A percentile compares a stretch with the other conserved stretches of the same genome.
Conservation (phyloP, 495 filamentous ascomycete genomes). For the Tuber borchii region DNA sequence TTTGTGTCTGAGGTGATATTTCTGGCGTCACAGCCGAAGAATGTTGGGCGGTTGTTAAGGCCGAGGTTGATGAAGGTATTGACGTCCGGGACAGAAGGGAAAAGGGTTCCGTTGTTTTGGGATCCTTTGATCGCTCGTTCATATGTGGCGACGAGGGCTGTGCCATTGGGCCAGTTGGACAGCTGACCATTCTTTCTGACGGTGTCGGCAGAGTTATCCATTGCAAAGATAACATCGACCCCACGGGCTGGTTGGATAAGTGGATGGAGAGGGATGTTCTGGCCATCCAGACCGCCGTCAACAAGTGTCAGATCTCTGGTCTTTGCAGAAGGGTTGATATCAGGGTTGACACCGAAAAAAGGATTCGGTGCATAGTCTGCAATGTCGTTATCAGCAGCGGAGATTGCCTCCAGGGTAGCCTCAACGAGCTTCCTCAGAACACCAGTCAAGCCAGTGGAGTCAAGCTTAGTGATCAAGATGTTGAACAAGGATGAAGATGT, state of each 20-base stretch:
- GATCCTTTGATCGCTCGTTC: slow-evolving; percentile 55
- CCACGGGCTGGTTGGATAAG: slow-evolving; percentile 69
- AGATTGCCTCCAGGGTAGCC: slow-evolving; percentile 36
- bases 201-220: slow-evolving; percentile 82
- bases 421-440: slow-evolving; percentile 53
- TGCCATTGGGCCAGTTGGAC: slow-evolving; percentile 78
- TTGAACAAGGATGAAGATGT: slow-evolving; percentile 92
- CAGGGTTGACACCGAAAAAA: slow-evolving; percentile 64
- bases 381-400: slow-evolving; percentile 59
- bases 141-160: slow-evolving; percentile 75
- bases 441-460: slow-evolving; percentile 50
- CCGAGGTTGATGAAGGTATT: slow-evolving; percentile 84
- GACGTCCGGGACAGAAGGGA: slow-evolving; percentile 72
- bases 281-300: slow-evolving; percentile 78
- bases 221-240: slow-evolving; percentile 87
- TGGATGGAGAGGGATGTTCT: slow-evolving; percentile 84
- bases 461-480: slow-evolving; percentile 50
- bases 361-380: slow-evolving; percentile 79
- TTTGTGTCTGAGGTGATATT: slow-evolving; percentile 53
- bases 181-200: slow-evolving; percentile 25
- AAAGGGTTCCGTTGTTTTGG: slow-evolving; percentile 73
- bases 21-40: slow-evolving; percentile 78
- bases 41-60: slow-evolving; percentile 77
- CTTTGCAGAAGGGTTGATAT: slow-evolving; percentile 55
- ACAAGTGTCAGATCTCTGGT: slow-evolving; percentile 62